Conservation (phyloP, 129 eudicot species). For the Saposhnikovia divaricata region DNA sequence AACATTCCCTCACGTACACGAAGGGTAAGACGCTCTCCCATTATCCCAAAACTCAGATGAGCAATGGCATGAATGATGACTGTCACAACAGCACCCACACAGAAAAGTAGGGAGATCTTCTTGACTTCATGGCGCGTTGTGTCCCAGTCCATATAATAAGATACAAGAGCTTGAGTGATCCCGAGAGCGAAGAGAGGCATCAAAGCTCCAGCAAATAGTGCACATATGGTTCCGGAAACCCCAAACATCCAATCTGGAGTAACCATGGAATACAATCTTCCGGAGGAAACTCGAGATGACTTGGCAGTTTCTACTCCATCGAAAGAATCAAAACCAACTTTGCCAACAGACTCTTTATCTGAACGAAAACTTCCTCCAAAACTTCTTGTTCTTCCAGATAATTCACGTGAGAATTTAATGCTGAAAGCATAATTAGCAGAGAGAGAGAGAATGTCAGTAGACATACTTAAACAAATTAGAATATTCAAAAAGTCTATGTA, state of each 20-base stretch:
- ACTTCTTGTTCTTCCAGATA: slow-evolving; percentile 82
- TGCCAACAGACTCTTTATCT: slow-evolving; percentile 60
- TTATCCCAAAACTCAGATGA: slow-evolving; percentile 77
- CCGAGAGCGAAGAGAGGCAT: slow-evolving; percentile 99
- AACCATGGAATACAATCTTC: slow-evolving; percentile 73
- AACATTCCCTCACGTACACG: slow-evolving; percentile 96
- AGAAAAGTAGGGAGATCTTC: slow-evolving; percentile 76
- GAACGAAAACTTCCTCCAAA: slow-evolving; percentile 84
- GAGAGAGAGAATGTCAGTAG: not conserved
- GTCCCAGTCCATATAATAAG: slow-evolving; percentile 98
- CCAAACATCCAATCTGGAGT: slow-evolving; percentile 90
- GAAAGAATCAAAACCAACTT: slow-evolving; percentile 28
- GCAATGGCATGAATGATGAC: slow-evolving; percentile 66
- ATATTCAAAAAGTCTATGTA: not conserved
- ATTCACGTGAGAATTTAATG: slow-evolving; percentile 69
- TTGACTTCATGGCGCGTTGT: slow-evolving; percentile 68
- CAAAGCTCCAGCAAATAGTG: slow-evolving; percentile 68
- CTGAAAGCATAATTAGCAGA: slow-evolving; percentile 25
- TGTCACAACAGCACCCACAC: slow-evolving; percentile 70
- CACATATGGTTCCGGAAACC: slow-evolving; percentile 67
- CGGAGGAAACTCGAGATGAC: slow-evolving; percentile 43
- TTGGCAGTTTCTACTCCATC: slow-evolving; percentile 54
- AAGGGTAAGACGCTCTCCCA: slow-evolving; percentile 97
- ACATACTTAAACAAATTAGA: not conserved
- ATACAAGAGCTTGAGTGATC: slow-evolving; percentile 91